These are phyloP conservation scores for Salix brachista DNA, from an alignment of 345 rosid genomes.

Conservation along the genomic window DNA sequence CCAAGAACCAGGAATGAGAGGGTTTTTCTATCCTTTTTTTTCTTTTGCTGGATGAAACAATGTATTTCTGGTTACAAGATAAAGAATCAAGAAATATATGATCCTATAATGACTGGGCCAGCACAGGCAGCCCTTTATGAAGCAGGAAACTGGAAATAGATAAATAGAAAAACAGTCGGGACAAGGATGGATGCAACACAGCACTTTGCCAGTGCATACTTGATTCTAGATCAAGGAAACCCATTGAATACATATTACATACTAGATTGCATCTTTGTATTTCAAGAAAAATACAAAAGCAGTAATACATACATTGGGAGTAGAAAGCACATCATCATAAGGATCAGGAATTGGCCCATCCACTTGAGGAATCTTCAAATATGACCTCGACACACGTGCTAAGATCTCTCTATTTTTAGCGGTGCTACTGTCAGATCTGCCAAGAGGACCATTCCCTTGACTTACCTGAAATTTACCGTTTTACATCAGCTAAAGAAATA, in stretches of 20 bases:
- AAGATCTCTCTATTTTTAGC: constrained; percentile 20
- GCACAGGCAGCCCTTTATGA: neutral
- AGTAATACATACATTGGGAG: constrained; percentile 74
- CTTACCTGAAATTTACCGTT: constrained; percentile 32
- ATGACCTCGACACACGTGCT: constrained; percentile 19
- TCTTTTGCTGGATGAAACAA: neutral
- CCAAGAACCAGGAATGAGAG: neutral
- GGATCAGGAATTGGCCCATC: constrained; percentile 98
- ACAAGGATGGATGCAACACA: neutral
- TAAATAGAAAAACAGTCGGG: neutral
- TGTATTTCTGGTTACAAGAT: neutral
- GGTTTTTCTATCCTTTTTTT: neutral
- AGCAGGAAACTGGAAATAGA: neutral
- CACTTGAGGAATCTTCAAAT: constrained; percentile 66
- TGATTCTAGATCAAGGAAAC: neutral
- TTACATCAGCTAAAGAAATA: constrained; percentile 2
- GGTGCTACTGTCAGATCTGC: constrained; percentile 6
- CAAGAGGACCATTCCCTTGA: constrained; percentile 21
- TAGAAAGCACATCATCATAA: constrained; percentile 80
- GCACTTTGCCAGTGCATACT: neutral
- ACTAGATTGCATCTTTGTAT: neutral
- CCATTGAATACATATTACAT: neutral
- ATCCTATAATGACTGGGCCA: neutral
- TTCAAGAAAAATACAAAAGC: neutral
- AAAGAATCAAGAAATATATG: neutral